A percentile compares a stretch with the other conserved stretches of the same genome.
These are phyloP conservation scores for Ophiocordyceps unilateralis DNA, from an alignment of 2,329 filamentous ascomycete species.

Conservation along the genomic window DNA sequence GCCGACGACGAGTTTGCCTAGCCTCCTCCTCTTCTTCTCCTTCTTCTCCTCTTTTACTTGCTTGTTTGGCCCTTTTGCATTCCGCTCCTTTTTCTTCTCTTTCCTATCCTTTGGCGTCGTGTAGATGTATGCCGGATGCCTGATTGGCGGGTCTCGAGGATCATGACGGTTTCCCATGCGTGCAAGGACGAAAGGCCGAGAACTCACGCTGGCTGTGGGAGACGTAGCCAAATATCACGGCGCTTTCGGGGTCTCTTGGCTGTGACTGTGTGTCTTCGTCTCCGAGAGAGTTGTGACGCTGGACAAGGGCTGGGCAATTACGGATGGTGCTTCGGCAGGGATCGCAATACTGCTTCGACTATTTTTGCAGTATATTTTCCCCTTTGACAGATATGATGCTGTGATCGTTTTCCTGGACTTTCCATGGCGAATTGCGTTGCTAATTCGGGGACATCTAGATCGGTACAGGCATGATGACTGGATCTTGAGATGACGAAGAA, in stretches of 20 bases:
- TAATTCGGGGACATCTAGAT: not conserved
- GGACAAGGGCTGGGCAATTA: too few species aligned
- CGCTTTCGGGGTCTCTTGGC: not conserved
- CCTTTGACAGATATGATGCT: too few species aligned
- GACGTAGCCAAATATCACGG: not conserved
- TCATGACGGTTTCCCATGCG: not conserved
- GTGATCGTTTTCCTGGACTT: too few species aligned
- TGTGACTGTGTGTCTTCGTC: not conserved
- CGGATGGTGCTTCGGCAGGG: not conserved
- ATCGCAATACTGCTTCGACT: too few species aligned
- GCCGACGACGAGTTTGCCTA: slow-evolving; percentile 26
- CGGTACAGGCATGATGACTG: not conserved
- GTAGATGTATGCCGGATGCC: not conserved
- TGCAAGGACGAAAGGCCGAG: not conserved
- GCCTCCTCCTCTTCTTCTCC: not conserved
- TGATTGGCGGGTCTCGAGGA: not conserved
- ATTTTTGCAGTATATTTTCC: too few species aligned
- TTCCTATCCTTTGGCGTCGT: too few species aligned
- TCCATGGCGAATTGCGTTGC: too few species aligned
- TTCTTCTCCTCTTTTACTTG: not conserved
- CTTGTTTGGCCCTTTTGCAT: not conserved
- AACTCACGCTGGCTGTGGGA: not conserved
- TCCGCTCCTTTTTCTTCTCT: too few species aligned
- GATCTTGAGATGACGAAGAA: not conserved
- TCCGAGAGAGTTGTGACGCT: not conserved